These are phyloP conservation scores for Nicotiana tomentosiformis DNA, from an alignment of 257 asterid species.

Conservation along the genomic window DNA sequence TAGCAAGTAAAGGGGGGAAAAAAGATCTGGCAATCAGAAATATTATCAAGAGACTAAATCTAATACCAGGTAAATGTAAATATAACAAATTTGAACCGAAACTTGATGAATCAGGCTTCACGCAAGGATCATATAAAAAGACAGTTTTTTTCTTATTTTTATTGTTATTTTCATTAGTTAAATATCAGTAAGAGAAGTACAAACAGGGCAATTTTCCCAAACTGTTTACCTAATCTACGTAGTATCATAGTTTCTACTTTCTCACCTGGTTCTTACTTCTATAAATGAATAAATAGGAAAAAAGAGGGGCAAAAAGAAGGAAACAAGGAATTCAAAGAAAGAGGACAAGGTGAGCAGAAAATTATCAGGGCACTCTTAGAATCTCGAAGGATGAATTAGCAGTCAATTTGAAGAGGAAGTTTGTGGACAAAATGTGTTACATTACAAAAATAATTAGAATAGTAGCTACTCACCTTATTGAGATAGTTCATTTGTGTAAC, in stretches of 20 bases:
- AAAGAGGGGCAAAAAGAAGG: background rate
- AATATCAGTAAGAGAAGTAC: background rate
- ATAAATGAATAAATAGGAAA: background rate
- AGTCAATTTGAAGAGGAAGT: background rate
- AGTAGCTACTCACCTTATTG: conserved; percentile 55
- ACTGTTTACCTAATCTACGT: background rate
- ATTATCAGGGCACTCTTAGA: background rate
- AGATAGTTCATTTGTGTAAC: conserved; percentile 88
- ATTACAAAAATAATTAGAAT: background rate
- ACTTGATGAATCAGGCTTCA: background rate
- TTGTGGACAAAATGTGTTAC: background rate
- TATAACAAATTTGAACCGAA: background rate
- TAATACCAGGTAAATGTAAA: background rate
- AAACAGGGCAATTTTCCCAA: background rate
- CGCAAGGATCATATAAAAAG: background rate
- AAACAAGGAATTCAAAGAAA: background rate
- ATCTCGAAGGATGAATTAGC: background rate
- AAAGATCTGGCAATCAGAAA: background rate
- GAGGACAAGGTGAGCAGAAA: background rate
- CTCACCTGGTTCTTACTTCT: background rate
- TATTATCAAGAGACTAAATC: background rate
- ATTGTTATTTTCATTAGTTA: background rate
- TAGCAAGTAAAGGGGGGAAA: background rate
- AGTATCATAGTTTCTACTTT: background rate
- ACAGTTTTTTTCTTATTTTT: background rate